phyloP scores from a whole-genome alignment of 2,329 filamentous ascomycete genomes.

The Fusarium tupiense region DNA sequence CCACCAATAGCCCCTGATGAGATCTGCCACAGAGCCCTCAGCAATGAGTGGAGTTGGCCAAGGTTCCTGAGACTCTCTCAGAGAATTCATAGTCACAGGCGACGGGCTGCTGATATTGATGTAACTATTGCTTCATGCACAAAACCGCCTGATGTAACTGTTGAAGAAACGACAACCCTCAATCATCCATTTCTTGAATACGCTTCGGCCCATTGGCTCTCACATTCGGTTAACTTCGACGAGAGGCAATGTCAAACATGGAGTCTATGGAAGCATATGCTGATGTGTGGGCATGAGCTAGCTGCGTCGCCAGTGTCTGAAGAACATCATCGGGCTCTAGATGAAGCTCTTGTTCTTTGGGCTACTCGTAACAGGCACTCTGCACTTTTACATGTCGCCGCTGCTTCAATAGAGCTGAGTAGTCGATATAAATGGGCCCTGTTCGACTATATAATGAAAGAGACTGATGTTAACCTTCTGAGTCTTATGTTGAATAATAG shows the following conservation, averaged over 20 bases:
- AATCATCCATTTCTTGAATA: background rate
- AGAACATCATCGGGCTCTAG: background rate
- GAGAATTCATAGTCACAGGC: rapidly evolving
- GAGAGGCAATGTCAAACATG: rapidly evolving
- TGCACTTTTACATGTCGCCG: background rate
- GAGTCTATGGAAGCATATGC: background rate
- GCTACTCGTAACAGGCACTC: rapidly evolving
- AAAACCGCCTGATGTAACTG: rapidly evolving
- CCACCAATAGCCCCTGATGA: background rate
- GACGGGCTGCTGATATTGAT: background rate
- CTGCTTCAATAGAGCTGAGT: rapidly evolving
- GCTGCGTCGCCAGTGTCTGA: background rate
- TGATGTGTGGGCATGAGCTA: background rate
- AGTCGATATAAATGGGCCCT: background rate
- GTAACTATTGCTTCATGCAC: rapidly evolving
- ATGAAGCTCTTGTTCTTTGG: background rate
- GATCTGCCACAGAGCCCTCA: background rate
- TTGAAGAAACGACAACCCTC: rapidly evolving
- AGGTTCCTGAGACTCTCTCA: background rate
- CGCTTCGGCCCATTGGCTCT: background rate
- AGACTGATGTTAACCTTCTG: rapidly evolving
- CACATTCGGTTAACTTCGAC: background rate
- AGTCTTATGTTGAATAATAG: too few relatives aligned
- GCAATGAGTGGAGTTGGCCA: background rate
- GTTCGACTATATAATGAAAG: rapidly evolving